Conservation (phyloP, 2,329 filamentous ascomycete species). For the Paraphaeosphaeria sporulosa region DNA sequence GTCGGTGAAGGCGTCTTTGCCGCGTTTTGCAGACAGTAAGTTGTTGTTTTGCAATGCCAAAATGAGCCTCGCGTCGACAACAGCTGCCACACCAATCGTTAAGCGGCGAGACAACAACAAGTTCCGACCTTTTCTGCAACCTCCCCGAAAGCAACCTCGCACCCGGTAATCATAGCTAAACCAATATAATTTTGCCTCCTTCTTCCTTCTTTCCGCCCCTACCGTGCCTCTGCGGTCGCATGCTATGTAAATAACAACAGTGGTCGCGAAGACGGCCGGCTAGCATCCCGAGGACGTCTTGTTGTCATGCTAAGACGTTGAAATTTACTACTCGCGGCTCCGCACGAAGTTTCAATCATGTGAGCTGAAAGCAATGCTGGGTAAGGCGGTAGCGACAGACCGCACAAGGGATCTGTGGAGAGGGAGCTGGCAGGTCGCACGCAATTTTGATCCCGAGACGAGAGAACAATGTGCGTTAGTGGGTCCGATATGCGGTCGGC, state of each 20-base stretch:
- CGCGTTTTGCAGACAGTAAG: conserved; percentile 31
- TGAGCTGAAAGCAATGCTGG: conserved; percentile 50
- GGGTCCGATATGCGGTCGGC: conserved; percentile 42
- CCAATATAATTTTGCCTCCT: conserved; percentile 37
- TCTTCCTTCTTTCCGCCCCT: conserved; percentile 22
- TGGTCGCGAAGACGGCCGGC: conserved; percentile 27
- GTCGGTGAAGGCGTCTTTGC: conserved; percentile 27
- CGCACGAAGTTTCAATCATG: conserved; percentile 48
- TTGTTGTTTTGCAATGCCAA: conserved; percentile 35
- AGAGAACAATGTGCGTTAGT: conserved; percentile 45
- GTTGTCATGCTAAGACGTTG: conserved; percentile 45
- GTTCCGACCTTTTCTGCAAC: conserved; percentile 39
- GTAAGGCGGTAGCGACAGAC: conserved; percentile 44
- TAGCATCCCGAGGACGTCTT: conserved; percentile 17
- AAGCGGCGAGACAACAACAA: conserved; percentile 44
- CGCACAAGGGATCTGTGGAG: conserved; percentile 31
- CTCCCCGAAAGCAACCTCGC: conserved; percentile 26
- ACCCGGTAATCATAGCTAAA: conserved; percentile 40
- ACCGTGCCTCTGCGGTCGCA: conserved; percentile 25
- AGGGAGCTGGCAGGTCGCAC: conserved; percentile 43
- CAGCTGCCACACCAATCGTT: conserved; percentile 40
- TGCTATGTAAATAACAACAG: conserved; percentile 27
- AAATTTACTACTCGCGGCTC: conserved; percentile 50
- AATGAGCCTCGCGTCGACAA: conserved; percentile 38
- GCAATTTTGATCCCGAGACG: conserved; percentile 51